Evolutionary conservation across 208 protist species (phyloP).

Genomic region (Wallacemonas sp.): DNA sequence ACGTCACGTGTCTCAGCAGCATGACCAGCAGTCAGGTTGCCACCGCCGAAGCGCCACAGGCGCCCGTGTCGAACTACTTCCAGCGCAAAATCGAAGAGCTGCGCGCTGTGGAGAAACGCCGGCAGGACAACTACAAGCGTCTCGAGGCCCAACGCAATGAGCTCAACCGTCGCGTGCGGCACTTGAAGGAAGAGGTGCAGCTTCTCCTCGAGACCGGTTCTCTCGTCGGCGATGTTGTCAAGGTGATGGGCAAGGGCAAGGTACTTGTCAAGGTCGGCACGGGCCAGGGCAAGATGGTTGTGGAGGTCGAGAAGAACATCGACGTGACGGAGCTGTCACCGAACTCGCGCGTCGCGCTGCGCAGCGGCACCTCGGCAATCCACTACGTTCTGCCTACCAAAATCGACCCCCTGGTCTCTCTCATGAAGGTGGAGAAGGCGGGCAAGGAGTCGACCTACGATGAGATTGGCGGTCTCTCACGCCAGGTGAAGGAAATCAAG

Average conservation of each 20-base stretch:
- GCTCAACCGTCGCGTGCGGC: constrained; percentile 92
- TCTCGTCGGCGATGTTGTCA: constrained; percentile 99
- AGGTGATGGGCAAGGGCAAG: constrained; percentile 98
- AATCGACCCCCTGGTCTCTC: constrained; percentile 98
- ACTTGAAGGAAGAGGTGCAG: constrained; percentile 98
- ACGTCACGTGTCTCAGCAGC: too few relatives aligned
- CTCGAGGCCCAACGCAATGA: constrained; percentile 89
- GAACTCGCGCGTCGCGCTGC: constrained; percentile 97
- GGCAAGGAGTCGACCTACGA: constrained; percentile 99
- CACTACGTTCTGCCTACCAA: constrained; percentile 99
- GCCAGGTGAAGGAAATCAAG: constrained; percentile 98
- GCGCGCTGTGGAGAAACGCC: constrained; percentile 83
- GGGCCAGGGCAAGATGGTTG: constrained; percentile 98
- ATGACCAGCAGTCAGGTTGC: constrained; percentile 23
- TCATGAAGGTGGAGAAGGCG: constrained; percentile 99
- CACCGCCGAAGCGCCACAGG: constrained; percentile 11
- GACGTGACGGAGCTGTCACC: constrained; percentile 92
- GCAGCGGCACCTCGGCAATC: constrained; percentile 95
- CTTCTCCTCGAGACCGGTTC: constrained; percentile 97
- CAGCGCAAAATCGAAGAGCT: constrained; percentile 89
- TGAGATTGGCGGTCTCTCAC: constrained; percentile 99
- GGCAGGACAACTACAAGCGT: constrained; percentile 82
- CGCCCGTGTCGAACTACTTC: constrained; percentile 84
- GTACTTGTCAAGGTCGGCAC: constrained; percentile 96
- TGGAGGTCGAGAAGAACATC: constrained; percentile 97